Evolutionary conservation across 1,284 basidiomycete genomes (phyloP).

Genomic region (Heliocybe sulcata): DNA sequence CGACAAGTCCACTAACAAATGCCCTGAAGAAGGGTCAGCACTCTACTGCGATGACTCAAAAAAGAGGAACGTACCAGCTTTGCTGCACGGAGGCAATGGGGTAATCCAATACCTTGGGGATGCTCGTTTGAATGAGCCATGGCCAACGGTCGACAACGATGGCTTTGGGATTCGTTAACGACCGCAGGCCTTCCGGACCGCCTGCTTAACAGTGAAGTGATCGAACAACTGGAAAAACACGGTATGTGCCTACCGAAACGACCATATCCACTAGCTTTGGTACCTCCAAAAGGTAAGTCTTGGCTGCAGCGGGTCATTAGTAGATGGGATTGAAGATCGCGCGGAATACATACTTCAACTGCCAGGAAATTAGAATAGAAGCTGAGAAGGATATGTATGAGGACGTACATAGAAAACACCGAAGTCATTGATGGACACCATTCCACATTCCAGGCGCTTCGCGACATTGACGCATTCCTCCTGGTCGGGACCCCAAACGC

Average conservation of each 20-base stretch:
- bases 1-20: conserved; percentile 69
- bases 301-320: conserved; percentile 46
- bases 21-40: conserved; percentile 42
- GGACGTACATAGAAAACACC: conserved; percentile 82
- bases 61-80: conserved; percentile 64
- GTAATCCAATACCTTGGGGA: conserved; percentile 85
- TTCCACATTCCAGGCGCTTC: conserved; percentile 79
- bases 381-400: conserved; percentile 2
- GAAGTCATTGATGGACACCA: conserved; percentile 96
- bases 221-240: conserved; percentile 2
- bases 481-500: conserved; percentile 87
- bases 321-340: neutral
- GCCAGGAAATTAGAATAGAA: conserved; percentile 7
- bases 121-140: conserved; percentile 73
- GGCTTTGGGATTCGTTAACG: conserved; percentile 83
- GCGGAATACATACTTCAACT: conserved; percentile 52
- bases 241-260: conserved; percentile 61
- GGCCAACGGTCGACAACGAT: conserved; percentile 85
- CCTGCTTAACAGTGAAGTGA: conserved; percentile 33
- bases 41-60: conserved; percentile 15
- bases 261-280: conserved; percentile 85
- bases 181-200: conserved; percentile 87
- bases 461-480: conserved; percentile 74
- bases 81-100: conserved; percentile 72
- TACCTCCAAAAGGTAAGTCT: conserved; percentile 90